Conservation (phyloP, 2,329 filamentous ascomycete genomes). For the Torrubiella hemipterigena region DNA sequence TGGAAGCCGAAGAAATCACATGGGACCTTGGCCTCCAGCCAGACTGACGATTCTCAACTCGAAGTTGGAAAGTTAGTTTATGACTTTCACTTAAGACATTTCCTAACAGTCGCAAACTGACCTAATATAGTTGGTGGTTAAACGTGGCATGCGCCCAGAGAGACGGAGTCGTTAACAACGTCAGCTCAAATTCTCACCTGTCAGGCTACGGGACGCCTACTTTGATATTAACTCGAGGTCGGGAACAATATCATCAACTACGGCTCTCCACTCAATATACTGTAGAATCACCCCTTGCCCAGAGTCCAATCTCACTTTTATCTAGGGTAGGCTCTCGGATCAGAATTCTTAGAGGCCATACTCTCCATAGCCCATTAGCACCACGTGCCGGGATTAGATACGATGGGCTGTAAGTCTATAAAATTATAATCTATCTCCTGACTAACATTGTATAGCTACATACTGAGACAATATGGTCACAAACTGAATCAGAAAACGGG, state of each 20-base stretch:
- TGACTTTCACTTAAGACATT: not conserved
- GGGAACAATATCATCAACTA: slow-evolving; percentile 27
- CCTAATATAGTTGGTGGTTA: slow-evolving; percentile 40
- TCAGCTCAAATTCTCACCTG: slow-evolving; percentile 30
- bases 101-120: slow-evolving; percentile 9
- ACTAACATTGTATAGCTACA: slow-evolving; percentile 26
- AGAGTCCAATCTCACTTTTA: slow-evolving; percentile 38
- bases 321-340: slow-evolving; percentile 35
- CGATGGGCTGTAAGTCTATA: slow-evolving; percentile 39
- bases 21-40: slow-evolving; percentile 23
- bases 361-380: slow-evolving; percentile 36
- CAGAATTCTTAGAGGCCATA: slow-evolving; percentile 39
- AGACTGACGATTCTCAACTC: slow-evolving; percentile 28
- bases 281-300: slow-evolving; percentile 26
- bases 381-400: slow-evolving; percentile 42
- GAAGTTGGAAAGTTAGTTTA: slow-evolving; percentile 34
- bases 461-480: slow-evolving; percentile 32
- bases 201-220: slow-evolving; percentile 32
- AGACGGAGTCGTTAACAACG: slow-evolving; percentile 39
- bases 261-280: slow-evolving; percentile 28
- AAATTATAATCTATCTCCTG: not conserved
- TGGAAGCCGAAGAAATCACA: slow-evolving; percentile 25
- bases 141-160: slow-evolving; percentile 42
- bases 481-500: slow-evolving; percentile 26
- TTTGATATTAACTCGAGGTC: slow-evolving; percentile 38